Percentiles rank a stretch among this genome's conserved stretches.
Evolutionary conservation across 371 early-diverging fungal genomes (phyloP).

Genomic region (Rhizopus stolonifer): DNA sequence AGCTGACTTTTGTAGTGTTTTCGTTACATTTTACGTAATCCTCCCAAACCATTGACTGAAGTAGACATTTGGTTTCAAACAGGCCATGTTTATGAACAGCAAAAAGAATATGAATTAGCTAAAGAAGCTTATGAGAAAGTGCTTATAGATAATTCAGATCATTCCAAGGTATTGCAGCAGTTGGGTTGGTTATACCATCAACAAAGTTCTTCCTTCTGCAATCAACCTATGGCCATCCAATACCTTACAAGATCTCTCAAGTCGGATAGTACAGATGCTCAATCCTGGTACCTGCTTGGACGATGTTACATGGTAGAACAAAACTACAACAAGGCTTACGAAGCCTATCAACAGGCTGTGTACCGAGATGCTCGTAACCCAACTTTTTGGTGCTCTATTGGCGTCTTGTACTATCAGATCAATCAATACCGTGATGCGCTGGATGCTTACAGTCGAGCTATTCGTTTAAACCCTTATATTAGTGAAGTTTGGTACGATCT

Average conservation of each 20-base stretch:
- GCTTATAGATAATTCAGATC: conserved; percentile 84
- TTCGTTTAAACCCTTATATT: conserved; percentile 90
- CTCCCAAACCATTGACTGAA: conserved; percentile 93
- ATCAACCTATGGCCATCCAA: conserved; percentile 82
- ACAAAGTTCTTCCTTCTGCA: conserved; percentile 74
- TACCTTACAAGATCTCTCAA: conserved; percentile 84
- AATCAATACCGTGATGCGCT: conserved; percentile 95
- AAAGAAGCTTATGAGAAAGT: conserved; percentile 94
- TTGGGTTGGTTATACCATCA: conserved; percentile 95
- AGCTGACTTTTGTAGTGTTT: conserved; percentile 82
- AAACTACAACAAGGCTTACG: conserved; percentile 95
- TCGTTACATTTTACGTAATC: conserved; percentile 84
- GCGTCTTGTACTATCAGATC: conserved; percentile 96
- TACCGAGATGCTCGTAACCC: conserved; percentile 93
- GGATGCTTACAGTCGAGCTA: conserved; percentile 96
- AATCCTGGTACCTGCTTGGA: conserved; percentile 94
- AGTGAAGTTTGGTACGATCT: conserved; percentile 97
- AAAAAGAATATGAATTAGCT: conserved; percentile 86
- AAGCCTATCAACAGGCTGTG: conserved; percentile 97
- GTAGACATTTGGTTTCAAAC: conserved; percentile 98
- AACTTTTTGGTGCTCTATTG: conserved; percentile 98
- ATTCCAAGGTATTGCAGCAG: conserved; percentile 95
- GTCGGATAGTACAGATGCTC: conserved; percentile 87
- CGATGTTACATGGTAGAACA: conserved; percentile 96
- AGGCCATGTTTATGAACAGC: conserved; percentile 95